Evolutionary conservation across 2,329 filamentous ascomycete genomes (phyloP).

Genomic region (Hypoxylon sp.): DNA sequence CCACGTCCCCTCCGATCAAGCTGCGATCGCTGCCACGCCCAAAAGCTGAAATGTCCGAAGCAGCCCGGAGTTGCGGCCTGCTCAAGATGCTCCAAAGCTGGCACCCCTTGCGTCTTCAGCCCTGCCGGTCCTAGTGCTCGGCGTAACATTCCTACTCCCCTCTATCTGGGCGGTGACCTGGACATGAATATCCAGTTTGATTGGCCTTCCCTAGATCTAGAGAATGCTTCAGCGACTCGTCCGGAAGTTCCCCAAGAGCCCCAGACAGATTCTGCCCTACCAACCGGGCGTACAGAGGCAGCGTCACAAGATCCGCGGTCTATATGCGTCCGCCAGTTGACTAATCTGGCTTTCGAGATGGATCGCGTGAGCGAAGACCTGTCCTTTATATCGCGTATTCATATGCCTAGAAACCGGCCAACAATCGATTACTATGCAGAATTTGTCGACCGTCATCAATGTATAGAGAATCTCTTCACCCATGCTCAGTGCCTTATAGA

Average conservation of each 20-base stretch:
- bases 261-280: background rate
- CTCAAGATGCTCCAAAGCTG: constrained; percentile 58
- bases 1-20: constrained; percentile 45
- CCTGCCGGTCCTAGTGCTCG: constrained; percentile 48
- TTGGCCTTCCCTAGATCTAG: constrained; percentile 42
- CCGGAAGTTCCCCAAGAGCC: constrained; percentile 14
- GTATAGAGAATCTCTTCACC: constrained; percentile 54
- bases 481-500: constrained; percentile 53
- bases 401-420: constrained; percentile 45
- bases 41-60: constrained; percentile 62
- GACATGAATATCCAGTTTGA: constrained; percentile 38
- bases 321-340: constrained; percentile 41
- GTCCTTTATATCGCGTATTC: constrained; percentile 38
- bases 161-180: constrained; percentile 31
- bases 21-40: constrained; percentile 58
- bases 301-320: constrained; percentile 34
- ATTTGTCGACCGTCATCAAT: constrained; percentile 44
- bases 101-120: constrained; percentile 58
- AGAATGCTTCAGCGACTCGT: constrained; percentile 13
- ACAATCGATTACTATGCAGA: constrained; percentile 44
- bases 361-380: constrained; percentile 47
- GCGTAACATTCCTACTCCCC: constrained; percentile 26
- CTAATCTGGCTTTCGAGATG: constrained; percentile 44
- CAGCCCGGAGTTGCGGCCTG: constrained; percentile 54
- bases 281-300: constrained; percentile 9